A percentile compares a stretch with the other conserved stretches of the same genome.
phyloP scores from a whole-genome alignment of 768 basidiomycete species.

The Russula virescens region DNA sequence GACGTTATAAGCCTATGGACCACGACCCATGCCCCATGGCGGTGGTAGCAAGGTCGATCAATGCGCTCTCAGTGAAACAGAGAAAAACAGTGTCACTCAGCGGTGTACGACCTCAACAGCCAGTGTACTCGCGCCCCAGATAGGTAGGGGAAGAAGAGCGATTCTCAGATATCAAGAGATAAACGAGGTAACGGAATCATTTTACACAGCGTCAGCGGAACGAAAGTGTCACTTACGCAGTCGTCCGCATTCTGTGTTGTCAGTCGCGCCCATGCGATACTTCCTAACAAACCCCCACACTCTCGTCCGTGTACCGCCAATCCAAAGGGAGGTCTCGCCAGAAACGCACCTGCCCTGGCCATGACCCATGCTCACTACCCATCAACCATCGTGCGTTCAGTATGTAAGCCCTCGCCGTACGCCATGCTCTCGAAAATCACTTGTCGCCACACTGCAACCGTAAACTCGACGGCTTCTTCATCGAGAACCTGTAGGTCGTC shows the following conservation, averaged over 20 bases:
- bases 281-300: constrained; percentile 13
- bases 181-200: constrained; percentile 21
- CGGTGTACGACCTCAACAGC: constrained; percentile 16
- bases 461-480: constrained; percentile 80
- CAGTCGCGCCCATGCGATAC: constrained; percentile 4
- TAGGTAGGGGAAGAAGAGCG: constrained; percentile 15
- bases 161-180: constrained; percentile 22
- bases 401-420: constrained; percentile 82
- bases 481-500: constrained; percentile 67
- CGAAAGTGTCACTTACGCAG: constrained; percentile 17
- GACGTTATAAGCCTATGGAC: constrained; percentile 17
- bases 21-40: constrained; percentile 18
- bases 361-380: constrained; percentile 29
- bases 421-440: constrained; percentile 95
- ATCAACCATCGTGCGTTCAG: constrained; percentile 80
- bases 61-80: constrained; percentile 14
- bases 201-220: constrained; percentile 16
- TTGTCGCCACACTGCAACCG: constrained; percentile 82
- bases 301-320: constrained; percentile 3
- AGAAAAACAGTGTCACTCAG: constrained; percentile 19
- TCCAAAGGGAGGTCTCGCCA: constrained; percentile 13
- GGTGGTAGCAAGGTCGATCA: constrained; percentile 21
- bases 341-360: constrained; percentile 26
- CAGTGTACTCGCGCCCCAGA: background rate
- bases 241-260: constrained; percentile 12